phyloP scores from a whole-genome alignment of 176 grass and related monocot species.

The Ampelocalamus luodianensis region DNA sequence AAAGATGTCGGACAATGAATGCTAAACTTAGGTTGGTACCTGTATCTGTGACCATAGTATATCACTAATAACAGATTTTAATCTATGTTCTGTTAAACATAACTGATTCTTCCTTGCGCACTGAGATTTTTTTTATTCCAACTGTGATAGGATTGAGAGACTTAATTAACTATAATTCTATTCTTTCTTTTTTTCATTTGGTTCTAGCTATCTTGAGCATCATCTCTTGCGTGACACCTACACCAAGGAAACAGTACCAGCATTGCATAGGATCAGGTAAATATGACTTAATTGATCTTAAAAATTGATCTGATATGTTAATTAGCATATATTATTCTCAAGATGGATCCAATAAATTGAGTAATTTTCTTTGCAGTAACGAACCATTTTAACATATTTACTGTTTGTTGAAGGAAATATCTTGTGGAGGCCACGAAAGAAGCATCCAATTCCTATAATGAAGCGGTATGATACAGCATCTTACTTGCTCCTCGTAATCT shows the following conservation, averaged over 20 bases:
- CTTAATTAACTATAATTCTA: too few species aligned
- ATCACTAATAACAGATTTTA: not conserved
- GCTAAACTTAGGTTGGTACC: conserved; percentile 84
- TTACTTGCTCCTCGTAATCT: not conserved
- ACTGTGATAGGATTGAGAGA: not conserved
- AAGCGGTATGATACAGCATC: conserved; percentile 63
- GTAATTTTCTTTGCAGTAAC: conserved; percentile 12
- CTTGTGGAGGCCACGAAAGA: conserved; percentile 97
- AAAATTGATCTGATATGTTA: not conserved
- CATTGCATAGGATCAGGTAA: conserved; percentile 89
- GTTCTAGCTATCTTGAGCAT: conserved; percentile 85
- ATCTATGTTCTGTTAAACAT: not conserved
- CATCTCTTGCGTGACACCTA: conserved; percentile 98
- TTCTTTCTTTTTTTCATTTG: conserved; percentile 3
- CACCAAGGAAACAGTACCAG: conserved; percentile 92
- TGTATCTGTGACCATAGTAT: conserved; percentile 9
- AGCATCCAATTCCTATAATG: conserved; percentile 92
- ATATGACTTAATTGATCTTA: not conserved
- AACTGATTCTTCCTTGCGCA: not conserved
- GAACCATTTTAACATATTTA: conserved; percentile 7
- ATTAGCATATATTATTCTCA: not conserved
- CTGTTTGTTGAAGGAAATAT: conserved; percentile 75
- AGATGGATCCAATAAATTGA: not conserved
- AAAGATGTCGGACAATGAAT: conserved; percentile 98
- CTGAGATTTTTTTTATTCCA: not conserved